These are phyloP conservation scores for Margaritispora aquatica DNA, from an alignment of 495 filamentous ascomycete genomes.

Conservation along the genomic window DNA sequence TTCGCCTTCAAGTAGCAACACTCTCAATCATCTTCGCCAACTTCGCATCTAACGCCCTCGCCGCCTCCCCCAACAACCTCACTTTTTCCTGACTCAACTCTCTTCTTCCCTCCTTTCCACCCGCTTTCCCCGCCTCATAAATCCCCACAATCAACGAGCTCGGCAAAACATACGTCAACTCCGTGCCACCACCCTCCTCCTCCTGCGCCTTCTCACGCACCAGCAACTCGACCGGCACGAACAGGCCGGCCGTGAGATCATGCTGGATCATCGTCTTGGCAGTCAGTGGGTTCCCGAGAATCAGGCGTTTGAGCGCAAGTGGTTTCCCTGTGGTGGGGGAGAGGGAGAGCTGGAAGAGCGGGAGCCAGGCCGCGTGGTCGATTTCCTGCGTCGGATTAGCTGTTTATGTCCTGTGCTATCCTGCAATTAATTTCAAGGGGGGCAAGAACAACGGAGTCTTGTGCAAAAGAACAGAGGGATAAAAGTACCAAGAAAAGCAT, in stretches of 20 bases:
- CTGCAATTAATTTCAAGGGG: too few relatives aligned
- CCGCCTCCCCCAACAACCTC: slow-evolving; percentile 3
- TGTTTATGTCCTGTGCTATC: too few relatives aligned
- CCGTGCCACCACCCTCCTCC: slow-evolving; percentile 3
- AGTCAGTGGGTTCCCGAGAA: slow-evolving; percentile 16
- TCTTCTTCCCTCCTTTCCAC: not conserved
- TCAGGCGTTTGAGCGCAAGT: slow-evolving; percentile 9
- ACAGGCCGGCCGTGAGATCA: slow-evolving; percentile 11
- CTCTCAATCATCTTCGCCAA: too few relatives aligned
- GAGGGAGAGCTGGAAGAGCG: slow-evolving; percentile 2
- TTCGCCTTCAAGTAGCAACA: slow-evolving; percentile 12
- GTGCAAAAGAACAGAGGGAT: not conserved
- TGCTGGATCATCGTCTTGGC: slow-evolving; percentile 16
- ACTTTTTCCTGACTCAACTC: not conserved
- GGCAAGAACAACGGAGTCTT: not conserved
- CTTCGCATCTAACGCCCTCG: slow-evolving; percentile 4
- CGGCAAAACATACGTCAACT: slow-evolving; percentile 14
- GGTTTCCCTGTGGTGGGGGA: too few relatives aligned
- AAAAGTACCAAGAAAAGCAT: slow-evolving; percentile 16
- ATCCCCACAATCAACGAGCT: slow-evolving; percentile 9
- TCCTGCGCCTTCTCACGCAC: slow-evolving; percentile 2
- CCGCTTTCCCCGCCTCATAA: not conserved
- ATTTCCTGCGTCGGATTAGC: slow-evolving; percentile 9
- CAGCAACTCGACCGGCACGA: slow-evolving; percentile 19
- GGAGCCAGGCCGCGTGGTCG: slow-evolving; percentile 12